A percentile compares a stretch with the other conserved stretches of the same genome.
phyloP scores from a whole-genome alignment of 2,329 filamentous ascomycete species.

The Arthrinium phaeospermum region DNA sequence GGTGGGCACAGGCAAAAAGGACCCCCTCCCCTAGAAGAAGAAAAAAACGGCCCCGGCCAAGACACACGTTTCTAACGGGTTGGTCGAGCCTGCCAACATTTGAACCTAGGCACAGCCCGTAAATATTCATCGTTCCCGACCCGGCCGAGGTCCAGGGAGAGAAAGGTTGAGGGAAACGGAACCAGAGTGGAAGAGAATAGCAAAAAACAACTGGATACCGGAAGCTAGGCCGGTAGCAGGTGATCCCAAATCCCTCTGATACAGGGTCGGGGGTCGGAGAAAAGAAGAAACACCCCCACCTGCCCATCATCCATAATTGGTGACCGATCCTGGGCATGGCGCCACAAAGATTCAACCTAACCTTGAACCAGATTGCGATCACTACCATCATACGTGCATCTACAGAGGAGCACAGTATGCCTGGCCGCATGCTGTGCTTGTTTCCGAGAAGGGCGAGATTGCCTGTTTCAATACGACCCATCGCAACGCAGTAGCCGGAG shows the following conservation, averaged over 20 bases:
- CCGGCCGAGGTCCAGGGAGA: background rate
- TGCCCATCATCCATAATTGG: background rate
- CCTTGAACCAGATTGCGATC: background rate
- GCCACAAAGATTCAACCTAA: background rate
- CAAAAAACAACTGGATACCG: slow-evolving; percentile 4
- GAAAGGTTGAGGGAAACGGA: background rate
- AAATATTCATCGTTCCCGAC: background rate
- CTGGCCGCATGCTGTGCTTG: background rate
- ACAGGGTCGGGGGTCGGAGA: slow-evolving; percentile 8
- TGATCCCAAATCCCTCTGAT: background rate
- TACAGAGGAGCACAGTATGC: slow-evolving; percentile 1
- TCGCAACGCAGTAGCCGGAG: background rate
- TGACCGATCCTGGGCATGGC: background rate
- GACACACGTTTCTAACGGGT: slow-evolving; percentile 7
- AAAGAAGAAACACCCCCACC: background rate
- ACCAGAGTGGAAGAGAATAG: background rate
- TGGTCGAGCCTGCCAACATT: background rate
- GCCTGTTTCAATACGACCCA: slow-evolving; percentile 5
- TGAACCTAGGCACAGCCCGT: background rate
- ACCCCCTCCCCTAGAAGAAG: too few relatives aligned
- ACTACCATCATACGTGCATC: background rate
- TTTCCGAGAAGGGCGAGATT: background rate
- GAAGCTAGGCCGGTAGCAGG: slow-evolving; percentile 1
- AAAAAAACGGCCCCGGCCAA: background rate
- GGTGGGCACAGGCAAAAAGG: background rate